Conservation (phyloP, 257 asterid genomes). For the Ligustrum vulgare region DNA sequence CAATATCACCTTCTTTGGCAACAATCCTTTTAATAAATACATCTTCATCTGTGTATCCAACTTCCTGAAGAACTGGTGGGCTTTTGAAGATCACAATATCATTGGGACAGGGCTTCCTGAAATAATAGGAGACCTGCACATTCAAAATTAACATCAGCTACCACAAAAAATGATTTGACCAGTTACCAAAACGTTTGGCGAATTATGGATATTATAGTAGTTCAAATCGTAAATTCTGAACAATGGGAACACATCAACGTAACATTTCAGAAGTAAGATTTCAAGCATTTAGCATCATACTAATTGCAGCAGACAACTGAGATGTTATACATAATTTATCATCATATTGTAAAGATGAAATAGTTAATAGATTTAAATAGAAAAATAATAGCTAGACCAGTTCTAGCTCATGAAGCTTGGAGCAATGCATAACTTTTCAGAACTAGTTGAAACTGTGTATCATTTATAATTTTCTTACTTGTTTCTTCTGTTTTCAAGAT, state of each 20-base stretch:
- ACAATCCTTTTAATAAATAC: slow-evolving; percentile 87
- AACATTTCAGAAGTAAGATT: neutral
- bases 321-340: neutral
- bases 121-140: slow-evolving; percentile 81
- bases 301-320: neutral
- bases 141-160: slow-evolving; percentile 14
- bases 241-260: slow-evolving; percentile 10
- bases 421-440: neutral
- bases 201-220: neutral
- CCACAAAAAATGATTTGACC: neutral
- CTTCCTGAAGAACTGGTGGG: slow-evolving; percentile 94
- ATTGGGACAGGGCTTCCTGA: slow-evolving; percentile 85
- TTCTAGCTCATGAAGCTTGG: neutral
- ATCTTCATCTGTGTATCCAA: slow-evolving; percentile 89
- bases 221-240: neutral
- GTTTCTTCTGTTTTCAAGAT: too few species aligned
- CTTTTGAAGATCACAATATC: slow-evolving; percentile 86
- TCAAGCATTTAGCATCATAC: neutral
- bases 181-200: neutral
- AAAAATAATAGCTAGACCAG: neutral
- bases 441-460: neutral
- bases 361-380: neutral
- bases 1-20: slow-evolving; percentile 87
- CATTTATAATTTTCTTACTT: neutral
- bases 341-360: neutral